Percentiles rank a stretch among this genome's conserved stretches.
Conservation (phyloP, 2,329 filamentous ascomycete species). For the Leptographium radiaticola region DNA sequence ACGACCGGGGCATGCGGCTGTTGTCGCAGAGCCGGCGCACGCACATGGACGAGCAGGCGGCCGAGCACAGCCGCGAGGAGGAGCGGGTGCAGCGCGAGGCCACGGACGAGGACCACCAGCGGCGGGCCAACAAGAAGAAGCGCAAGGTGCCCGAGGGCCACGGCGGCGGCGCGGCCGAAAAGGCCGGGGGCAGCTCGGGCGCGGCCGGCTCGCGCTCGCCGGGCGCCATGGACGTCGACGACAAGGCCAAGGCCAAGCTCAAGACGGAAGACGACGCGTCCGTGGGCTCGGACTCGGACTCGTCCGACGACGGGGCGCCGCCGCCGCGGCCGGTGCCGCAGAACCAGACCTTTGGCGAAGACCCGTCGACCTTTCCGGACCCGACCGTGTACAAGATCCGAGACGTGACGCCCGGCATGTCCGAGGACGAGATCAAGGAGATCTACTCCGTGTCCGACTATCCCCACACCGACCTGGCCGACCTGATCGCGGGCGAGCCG, state of each 20-base stretch:
- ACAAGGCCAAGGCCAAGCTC: slow-evolving; percentile 9
- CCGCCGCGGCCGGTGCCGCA: slow-evolving; percentile 56
- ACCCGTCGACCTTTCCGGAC: slow-evolving; percentile 82
- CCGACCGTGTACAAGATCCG: slow-evolving; percentile 91
- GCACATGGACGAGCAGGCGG: slow-evolving; percentile 37
- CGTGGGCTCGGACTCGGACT: slow-evolving; percentile 23
- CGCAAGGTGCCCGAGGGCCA: slow-evolving; percentile 48
- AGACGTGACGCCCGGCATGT: slow-evolving; percentile 59
- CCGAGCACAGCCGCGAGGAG: slow-evolving; percentile 33
- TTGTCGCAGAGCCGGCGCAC: slow-evolving; percentile 54
- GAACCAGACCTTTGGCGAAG: slow-evolving; percentile 80
- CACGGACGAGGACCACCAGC: slow-evolving; percentile 32
- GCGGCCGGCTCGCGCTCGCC: neutral
- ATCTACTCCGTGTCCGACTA: slow-evolving; percentile 83
- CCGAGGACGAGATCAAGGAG: slow-evolving; percentile 70
- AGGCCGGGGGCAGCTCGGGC: too few species aligned
- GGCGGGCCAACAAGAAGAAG: slow-evolving; percentile 59
- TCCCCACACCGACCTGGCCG: slow-evolving; percentile 64
- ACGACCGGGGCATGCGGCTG: slow-evolving; percentile 61
- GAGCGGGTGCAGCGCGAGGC: slow-evolving; percentile 34
- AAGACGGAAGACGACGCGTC: slow-evolving; percentile 26
- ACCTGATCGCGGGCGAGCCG: slow-evolving; percentile 77
- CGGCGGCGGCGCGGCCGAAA: too few species aligned
- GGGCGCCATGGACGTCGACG: slow-evolving; percentile 13
- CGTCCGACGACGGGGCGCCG: slow-evolving; percentile 45